Evolutionary conservation across 2,329 filamentous ascomycete species (phyloP), one percentile per base, ranked within the genome.

Genomic region (Fusarium musae): DNA sequence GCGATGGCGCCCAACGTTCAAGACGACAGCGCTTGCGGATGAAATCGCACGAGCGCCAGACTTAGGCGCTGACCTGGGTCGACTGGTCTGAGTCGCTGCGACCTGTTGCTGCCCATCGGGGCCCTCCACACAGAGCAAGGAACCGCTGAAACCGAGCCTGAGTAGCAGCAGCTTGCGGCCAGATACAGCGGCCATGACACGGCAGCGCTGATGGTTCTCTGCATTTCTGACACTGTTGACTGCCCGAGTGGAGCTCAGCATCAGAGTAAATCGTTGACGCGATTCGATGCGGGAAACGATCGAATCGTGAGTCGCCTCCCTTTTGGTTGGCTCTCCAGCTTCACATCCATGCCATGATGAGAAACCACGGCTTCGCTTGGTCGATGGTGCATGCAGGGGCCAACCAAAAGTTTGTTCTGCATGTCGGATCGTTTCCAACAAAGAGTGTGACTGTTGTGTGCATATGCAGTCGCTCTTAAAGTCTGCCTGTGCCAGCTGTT

Each of bases 161-260:
- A 50, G 47, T 57, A 60, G 57, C 60, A 59, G 58, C 74, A 64
- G 40, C 42, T 57, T 44, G 60, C 43, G 75, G 70, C 76, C 77
- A 66, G 43, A 69, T 63, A 69, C 63, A n/a, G 66, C 42, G 74
- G 49, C 78, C 73, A 71, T 78, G 78, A 78, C 75, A 78, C 77
- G 53, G 58, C 66, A 68, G 58, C 53, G 63, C 63, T 66, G 65
- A 71, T 64, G 53, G 28, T 49, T 60, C 57, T 34, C 59, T 62
- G 58, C 43, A 49, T 53, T 60, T 69, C 40, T 70, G 42, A 50
- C 47, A 30, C 30, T 19, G 37, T 56, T 63, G 56, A 62, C 53
- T 58, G 67, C 50, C 62, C 46, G 39, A 63, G 59, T 62, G 68
- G 69, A 71, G 66, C 73, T 63, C 36, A 65, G 47, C 15, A 53